These are phyloP conservation scores for Roridomyces roridus DNA, from an alignment of 768 basidiomycete genomes.

Conservation along the genomic window DNA sequence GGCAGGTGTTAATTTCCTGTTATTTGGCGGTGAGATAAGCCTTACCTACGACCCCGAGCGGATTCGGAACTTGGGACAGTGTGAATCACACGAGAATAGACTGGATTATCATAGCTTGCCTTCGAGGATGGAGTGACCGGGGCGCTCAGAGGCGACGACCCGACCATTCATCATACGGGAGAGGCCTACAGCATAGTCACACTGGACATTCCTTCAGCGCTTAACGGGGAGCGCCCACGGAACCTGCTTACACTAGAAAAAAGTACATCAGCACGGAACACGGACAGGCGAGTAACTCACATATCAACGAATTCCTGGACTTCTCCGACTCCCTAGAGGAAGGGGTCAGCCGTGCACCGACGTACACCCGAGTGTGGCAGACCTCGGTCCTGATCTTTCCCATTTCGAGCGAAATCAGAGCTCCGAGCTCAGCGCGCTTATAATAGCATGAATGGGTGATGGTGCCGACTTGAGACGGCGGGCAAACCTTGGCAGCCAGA, in stretches of 20 bases:
- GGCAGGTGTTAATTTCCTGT: too few relatives aligned
- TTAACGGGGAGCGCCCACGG: conserved; percentile 6
- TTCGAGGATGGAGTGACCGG: conserved; percentile 91
- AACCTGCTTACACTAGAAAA: neutral
- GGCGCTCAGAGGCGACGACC: conserved; percentile 86
- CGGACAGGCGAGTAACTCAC: conserved; percentile 51
- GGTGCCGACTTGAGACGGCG: conserved; percentile 1
- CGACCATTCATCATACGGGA: conserved; percentile 95
- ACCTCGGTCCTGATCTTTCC: conserved; percentile 86
- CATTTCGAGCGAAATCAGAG: conserved; percentile 87
- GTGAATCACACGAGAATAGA: conserved; percentile 23
- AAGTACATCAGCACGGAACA: conserved; percentile 3
- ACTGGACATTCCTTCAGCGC: conserved; percentile 51
- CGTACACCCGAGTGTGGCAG: too few relatives aligned
- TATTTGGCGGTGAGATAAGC: too few relatives aligned
- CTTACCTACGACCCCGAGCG: conserved; percentile 65
- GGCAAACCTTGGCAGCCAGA: conserved; percentile 71
- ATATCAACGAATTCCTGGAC: conserved; percentile 96
- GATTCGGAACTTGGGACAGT: conserved; percentile 78
- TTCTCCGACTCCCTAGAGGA: conserved; percentile 73
- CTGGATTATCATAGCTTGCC: conserved; percentile 46
- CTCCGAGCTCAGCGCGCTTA: conserved; percentile 80
- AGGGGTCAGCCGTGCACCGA: too few relatives aligned
- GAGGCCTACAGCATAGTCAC: conserved; percentile 92
- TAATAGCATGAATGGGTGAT: conserved; percentile 20